phyloP scores from a whole-genome alignment of 768 basidiomycete genomes.

The Amanita molliuscula region DNA sequence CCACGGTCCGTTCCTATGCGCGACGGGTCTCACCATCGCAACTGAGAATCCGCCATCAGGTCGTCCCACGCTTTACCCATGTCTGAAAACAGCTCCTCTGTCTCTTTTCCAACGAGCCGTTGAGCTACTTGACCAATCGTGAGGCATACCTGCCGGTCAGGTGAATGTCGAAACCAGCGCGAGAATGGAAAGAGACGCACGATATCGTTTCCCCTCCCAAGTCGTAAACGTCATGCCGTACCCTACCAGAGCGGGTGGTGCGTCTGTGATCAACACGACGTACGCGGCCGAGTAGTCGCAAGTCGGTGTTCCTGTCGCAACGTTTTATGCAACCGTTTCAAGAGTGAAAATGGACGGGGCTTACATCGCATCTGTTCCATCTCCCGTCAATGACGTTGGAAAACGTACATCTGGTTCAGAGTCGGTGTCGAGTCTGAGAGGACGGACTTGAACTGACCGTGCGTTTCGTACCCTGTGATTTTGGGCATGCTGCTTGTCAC shows the following conservation, averaged over 20 bases:
- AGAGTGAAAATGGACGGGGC: constrained; percentile 8
- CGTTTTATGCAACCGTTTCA: neutral
- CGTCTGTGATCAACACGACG: constrained; percentile 66
- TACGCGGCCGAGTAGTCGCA: constrained; percentile 97
- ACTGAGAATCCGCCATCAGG: constrained; percentile 80
- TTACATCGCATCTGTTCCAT: constrained; percentile 91
- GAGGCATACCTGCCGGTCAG: constrained; percentile 50
- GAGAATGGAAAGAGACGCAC: constrained; percentile 28
- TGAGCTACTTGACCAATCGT: constrained; percentile 73
- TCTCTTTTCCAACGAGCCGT: constrained; percentile 74
- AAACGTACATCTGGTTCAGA: constrained; percentile 67
- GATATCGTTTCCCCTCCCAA: constrained; percentile 91
- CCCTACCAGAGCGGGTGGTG: constrained; percentile 56
- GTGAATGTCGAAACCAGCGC: neutral
- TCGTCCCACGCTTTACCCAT: constrained; percentile 92
- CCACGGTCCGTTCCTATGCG: too few relatives aligned
- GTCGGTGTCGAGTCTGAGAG: constrained; percentile 24
- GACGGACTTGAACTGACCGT: constrained; percentile 14
- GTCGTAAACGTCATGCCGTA: constrained; percentile 94
- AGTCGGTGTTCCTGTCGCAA: constrained; percentile 79
- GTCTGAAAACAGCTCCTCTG: constrained; percentile 72
- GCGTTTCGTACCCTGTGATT: constrained; percentile 24
- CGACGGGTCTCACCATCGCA: constrained; percentile 87
- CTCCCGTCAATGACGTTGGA: constrained; percentile 83
- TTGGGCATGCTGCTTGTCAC: constrained; percentile 22